A percentile compares a stretch with the other conserved stretches of the same genome.
Evolutionary conservation across 2,329 filamentous ascomycete genomes (phyloP).

Genomic region (Sporothrix variecibatus): DNA sequence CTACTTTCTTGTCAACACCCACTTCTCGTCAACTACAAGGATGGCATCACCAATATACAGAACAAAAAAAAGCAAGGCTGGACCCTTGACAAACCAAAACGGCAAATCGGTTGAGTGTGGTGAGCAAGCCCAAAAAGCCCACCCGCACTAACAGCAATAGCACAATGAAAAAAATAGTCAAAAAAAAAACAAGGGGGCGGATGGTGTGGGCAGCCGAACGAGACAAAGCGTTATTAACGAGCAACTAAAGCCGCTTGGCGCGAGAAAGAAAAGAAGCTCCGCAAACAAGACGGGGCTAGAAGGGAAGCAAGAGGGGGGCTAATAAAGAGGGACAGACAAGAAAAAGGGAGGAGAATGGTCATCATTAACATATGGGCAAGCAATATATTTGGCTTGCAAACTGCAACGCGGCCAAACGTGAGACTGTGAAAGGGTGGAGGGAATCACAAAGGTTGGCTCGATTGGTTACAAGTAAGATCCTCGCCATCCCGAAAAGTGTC

Average conservation of each 20-base stretch:
- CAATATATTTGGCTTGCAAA: background rate
- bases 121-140: background rate
- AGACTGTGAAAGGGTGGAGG: background rate
- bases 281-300: background rate
- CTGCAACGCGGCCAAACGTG: background rate
- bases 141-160: background rate
- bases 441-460: background rate
- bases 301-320: background rate
- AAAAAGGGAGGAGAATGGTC: background rate
- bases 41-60: background rate
- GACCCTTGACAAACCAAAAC: constrained; percentile 3
- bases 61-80: background rate
- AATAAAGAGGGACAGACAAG: background rate
- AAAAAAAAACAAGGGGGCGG: background rate
- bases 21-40: background rate
- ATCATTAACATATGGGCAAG: background rate
- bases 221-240: constrained; percentile 3
- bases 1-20: background rate
- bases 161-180: background rate
- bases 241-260: background rate
- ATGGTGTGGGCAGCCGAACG: background rate
- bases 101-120: background rate
- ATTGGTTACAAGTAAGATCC: background rate
- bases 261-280: background rate
- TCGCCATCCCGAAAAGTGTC: constrained; percentile 5